Evolutionary conservation across 2,329 filamentous ascomycete genomes (phyloP).

Genomic region (Ascochyta rabiei): DNA sequence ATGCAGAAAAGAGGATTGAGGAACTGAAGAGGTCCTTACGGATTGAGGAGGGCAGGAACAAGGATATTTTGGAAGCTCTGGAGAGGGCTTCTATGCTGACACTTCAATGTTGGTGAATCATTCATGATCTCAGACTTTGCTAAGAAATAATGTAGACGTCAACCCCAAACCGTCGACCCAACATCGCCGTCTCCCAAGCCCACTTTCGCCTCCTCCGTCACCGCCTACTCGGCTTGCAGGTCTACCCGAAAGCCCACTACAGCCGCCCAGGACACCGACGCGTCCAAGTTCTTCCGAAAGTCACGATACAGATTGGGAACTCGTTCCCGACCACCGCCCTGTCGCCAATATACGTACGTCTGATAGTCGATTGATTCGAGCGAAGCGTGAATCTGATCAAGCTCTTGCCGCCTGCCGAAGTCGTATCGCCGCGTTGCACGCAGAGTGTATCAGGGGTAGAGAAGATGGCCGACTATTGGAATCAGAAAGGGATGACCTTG

Average conservation of each 20-base stretch:
- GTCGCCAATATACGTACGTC: conserved; percentile 36
- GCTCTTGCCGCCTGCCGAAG: conserved; percentile 44
- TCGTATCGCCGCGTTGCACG: conserved; percentile 43
- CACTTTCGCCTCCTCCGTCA: conserved; percentile 44
- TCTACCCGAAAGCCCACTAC: conserved; percentile 19
- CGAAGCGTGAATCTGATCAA: conserved; percentile 46
- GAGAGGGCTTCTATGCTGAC: conserved; percentile 47
- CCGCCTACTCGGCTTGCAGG: conserved; percentile 34
- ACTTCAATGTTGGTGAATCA: conserved; percentile 39
- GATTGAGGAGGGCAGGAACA: conserved; percentile 45
- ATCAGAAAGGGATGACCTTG: conserved; percentile 26
- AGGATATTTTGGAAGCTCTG: conserved; percentile 45
- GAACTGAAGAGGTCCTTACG: conserved; percentile 38
- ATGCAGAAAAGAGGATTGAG: conserved; percentile 43
- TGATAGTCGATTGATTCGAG: conserved; percentile 44
- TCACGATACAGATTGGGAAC: conserved; percentile 31
- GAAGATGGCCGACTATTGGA: conserved; percentile 30
- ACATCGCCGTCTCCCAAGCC: conserved; percentile 29
- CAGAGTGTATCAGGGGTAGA: conserved; percentile 36
- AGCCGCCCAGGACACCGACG: conserved; percentile 31
- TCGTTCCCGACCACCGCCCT: conserved; percentile 4
- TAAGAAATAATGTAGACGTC: conserved; percentile 30
- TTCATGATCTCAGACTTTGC: not conserved
- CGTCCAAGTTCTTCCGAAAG: conserved; percentile 30
- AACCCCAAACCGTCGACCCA: conserved; percentile 27